A percentile compares a stretch with the other conserved stretches of the same genome.
Evolutionary conservation across 2,329 filamentous ascomycete genomes (phyloP).

Genomic region (Pseudopyrenochaeta lycopersici): DNA sequence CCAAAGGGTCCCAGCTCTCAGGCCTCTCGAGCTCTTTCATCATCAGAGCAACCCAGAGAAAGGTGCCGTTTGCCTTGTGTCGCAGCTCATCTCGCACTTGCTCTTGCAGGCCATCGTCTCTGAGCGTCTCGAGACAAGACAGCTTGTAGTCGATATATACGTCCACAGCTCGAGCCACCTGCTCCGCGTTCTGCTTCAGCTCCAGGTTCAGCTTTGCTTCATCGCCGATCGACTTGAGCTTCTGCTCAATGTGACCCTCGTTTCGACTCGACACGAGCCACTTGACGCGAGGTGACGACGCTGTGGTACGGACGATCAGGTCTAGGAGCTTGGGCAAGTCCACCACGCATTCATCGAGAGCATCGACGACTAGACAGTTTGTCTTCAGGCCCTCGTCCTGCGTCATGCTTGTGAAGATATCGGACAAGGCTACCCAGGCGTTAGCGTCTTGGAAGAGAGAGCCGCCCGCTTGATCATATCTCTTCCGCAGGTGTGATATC

Average conservation of each 20-base stretch:
- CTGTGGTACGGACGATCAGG: too few relatives aligned
- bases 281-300: too few relatives aligned
- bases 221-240: conserved; percentile 26
- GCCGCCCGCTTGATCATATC: too few relatives aligned
- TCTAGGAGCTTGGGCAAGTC: too few relatives aligned
- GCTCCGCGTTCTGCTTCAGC: conserved; percentile 47
- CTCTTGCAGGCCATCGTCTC: conserved; percentile 47
- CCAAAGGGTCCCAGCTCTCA: conserved; percentile 15
- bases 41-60: conserved; percentile 33
- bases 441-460: too few relatives aligned
- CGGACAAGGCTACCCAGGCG: conserved; percentile 5
- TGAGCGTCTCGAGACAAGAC: conserved; percentile 28
- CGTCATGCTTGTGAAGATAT: conserved; percentile 53
- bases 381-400: conserved; percentile 33
- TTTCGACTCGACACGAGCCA: too few relatives aligned
- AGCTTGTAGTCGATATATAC: conserved; percentile 52
- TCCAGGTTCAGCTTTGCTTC: conserved; percentile 43
- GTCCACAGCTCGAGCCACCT: conserved; percentile 45
- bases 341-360: too few relatives aligned
- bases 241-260: conserved; percentile 49
- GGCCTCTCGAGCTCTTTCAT: conserved; percentile 44
- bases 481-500: conserved; percentile 1
- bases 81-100: too few relatives aligned
- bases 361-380: conserved; percentile 9
- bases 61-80: too few relatives aligned